A percentile compares a stretch with the other conserved stretches of the same genome.
Conservation (phyloP, 2,329 filamentous ascomycete genomes). For the Microcyclospora pomicola region DNA sequence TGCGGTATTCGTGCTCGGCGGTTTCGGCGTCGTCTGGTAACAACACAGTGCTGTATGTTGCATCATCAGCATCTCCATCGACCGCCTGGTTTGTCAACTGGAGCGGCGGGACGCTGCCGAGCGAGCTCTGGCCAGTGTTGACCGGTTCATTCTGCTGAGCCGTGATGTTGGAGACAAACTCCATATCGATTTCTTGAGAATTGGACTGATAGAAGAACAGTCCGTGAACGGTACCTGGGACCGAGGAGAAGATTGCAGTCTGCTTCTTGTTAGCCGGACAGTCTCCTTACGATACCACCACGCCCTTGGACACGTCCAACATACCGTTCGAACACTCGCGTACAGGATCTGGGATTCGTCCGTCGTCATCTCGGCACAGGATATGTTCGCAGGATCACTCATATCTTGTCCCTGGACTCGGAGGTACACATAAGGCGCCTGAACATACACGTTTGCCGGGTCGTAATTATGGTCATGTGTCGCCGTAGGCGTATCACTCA, state of each 20-base stretch:
- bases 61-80: neutral
- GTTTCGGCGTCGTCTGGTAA: conserved; percentile 2
- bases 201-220: conserved; percentile 12
- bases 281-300: conserved; percentile 3
- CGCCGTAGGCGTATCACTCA: no score
- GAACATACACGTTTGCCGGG: no score
- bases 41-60: conserved; percentile 1
- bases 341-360: conserved; percentile 4
- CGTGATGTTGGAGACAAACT: conserved; percentile 10
- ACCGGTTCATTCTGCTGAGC: conserved; percentile 7
- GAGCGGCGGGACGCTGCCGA: conserved; percentile 5
- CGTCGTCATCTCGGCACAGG: conserved; percentile 7
- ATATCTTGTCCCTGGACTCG: neutral
- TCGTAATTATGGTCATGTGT: no score
- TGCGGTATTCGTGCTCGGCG: conserved; percentile 10
- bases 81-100: conserved; percentile 9
- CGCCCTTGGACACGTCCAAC: conserved; percentile 1
- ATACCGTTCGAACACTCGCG: conserved; percentile 8
- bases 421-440: no score
- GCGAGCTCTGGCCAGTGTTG: conserved; percentile 2
- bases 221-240: conserved; percentile 5
- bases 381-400: conserved; percentile 1
- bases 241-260: conserved; percentile 1
- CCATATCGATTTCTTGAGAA: conserved; percentile 14
- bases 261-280: neutral